Base-by-base conservation (phyloP, 2,329 filamentous ascomycete species). In the Exophiala spinifera region DNA sequence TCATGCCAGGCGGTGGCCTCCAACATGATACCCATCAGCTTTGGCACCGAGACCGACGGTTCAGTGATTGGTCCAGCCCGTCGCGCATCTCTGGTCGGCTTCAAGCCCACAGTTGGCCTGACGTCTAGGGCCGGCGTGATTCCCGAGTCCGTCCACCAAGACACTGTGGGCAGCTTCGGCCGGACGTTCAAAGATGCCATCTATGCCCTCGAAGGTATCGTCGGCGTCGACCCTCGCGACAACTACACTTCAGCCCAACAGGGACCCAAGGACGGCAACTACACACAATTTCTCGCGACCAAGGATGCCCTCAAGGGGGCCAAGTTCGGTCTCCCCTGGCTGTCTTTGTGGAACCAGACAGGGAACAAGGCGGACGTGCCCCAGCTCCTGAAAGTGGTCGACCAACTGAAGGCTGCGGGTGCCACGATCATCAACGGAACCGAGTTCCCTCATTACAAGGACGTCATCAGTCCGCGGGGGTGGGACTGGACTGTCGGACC, bases 401-500 rank as follows among this genome's bases (percentile, higher is more conserved):
- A 73, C 0, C 65, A 82, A 19, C 79, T 90, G 33, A 64, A 80
- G 63, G 67, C 69, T 0, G 82, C 83, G 0, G 87, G 88, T 1
- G 87, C 85, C 0, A 85, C 77, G 1, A 76, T 91, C 37, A 73
- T 89, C 64, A 88, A 89, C 64, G 78, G 78, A 25, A 88, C 85
- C 0, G 87, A 91, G 65, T 76, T 90, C 2, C 81, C 82, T 20
- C 74, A 82, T 65, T 79, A 82, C 63, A 68, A 84, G 64, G 79
- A 72, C 0, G 80, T 88, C 20, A 78, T 90, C 14, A 80, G 79
- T 28, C 84, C 82, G 0, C 67, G 79, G 44, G 84, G 84, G 13
- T 91, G 86, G 86, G 76, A 89, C 67, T 91, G 87, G 79, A 84
- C 87, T 63, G 86, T 82, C 58, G 85, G 86, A 10, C 76, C 72